These are phyloP conservation scores for Tylopilus balloui DNA, from an alignment of 768 basidiomycete genomes.

Conservation along the genomic window DNA sequence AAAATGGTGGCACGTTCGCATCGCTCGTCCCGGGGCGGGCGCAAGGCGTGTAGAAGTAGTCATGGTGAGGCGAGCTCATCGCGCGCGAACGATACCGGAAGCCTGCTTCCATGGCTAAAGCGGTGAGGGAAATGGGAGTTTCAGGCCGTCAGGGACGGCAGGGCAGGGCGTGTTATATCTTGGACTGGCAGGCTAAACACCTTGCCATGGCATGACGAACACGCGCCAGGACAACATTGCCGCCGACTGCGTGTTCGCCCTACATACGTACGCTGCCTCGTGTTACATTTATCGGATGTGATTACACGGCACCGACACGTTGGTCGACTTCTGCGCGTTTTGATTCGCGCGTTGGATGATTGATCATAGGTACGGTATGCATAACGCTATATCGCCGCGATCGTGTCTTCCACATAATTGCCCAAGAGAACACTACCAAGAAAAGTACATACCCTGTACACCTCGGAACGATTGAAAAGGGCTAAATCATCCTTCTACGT, in stretches of 20 bases:
- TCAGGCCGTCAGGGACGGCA: constrained; percentile 15
- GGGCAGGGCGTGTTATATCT: constrained; percentile 29
- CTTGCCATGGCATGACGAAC: constrained; percentile 31
- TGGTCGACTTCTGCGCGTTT: constrained; percentile 14
- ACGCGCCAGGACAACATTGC: constrained; percentile 23
- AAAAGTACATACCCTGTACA: constrained; percentile 7
- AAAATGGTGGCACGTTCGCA: constrained; percentile 2
- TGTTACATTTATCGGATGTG: constrained; percentile 13
- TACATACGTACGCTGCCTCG: constrained; percentile 32
- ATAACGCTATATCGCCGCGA: constrained; percentile 16
- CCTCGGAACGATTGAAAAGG: neutral
- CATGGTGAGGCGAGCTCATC: constrained; percentile 17
- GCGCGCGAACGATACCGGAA: constrained; percentile 27
- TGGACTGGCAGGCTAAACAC: constrained; percentile 21
- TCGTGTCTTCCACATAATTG: constrained; percentile 8
- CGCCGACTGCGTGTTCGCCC: constrained; percentile 20
- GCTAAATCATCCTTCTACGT: constrained; percentile 17
- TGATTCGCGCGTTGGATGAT: constrained; percentile 16
- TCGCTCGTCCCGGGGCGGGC: constrained; percentile 24
- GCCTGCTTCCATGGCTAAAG: constrained; percentile 27
- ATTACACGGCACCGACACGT: constrained; percentile 27
- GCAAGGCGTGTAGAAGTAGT: constrained; percentile 14
- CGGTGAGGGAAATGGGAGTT: constrained; percentile 11
- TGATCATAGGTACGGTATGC: constrained; percentile 6
- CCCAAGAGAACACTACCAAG: constrained; percentile 5